phyloP scores from a whole-genome alignment of 2,329 filamentous ascomycete genomes.

The Leptographium radiaticola region DNA sequence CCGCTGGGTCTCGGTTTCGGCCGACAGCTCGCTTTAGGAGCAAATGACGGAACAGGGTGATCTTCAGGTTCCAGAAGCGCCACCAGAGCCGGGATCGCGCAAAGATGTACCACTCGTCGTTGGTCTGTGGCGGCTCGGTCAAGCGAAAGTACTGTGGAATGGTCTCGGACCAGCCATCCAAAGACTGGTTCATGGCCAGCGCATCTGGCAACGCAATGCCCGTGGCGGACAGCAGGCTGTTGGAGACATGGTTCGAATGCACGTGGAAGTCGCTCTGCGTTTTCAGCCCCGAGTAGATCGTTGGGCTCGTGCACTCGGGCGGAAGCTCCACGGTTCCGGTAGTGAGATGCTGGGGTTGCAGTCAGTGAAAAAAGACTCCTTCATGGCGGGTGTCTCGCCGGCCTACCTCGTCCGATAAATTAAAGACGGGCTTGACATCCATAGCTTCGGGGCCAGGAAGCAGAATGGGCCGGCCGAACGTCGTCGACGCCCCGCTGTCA shows the following conservation, averaged over 20 bases:
- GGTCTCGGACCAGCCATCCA: not conserved
- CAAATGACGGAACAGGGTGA: conserved; percentile 4
- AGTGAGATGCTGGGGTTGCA: not conserved
- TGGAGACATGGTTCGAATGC: conserved; percentile 2
- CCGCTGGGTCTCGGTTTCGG: not conserved
- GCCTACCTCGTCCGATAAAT: conserved; percentile 1
- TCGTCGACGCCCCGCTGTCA: conserved; percentile 5
- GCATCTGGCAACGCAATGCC: not conserved
- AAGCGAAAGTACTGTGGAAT: not conserved
- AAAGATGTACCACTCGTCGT: conserved; percentile 2
- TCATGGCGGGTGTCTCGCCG: too few species aligned
- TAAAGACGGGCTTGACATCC: conserved; percentile 1
- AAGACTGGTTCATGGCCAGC: conserved; percentile 1
- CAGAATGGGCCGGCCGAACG: conserved; percentile 2
- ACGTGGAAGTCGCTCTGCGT: conserved; percentile 2
- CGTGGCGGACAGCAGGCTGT: conserved; percentile 1
- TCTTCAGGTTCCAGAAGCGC: conserved; percentile 7
- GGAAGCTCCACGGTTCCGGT: not conserved
- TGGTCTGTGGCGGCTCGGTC: not conserved
- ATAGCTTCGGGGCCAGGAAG: conserved; percentile 2
- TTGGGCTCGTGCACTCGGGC: not conserved
- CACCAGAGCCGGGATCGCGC: not conserved
- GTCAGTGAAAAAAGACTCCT: not conserved
- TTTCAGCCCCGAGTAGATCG: conserved; percentile 1
- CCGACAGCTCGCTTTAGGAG: conserved; percentile 1